phyloP scores from a whole-genome alignment of 768 basidiomycete genomes.

The Mrakia gelida region DNA sequence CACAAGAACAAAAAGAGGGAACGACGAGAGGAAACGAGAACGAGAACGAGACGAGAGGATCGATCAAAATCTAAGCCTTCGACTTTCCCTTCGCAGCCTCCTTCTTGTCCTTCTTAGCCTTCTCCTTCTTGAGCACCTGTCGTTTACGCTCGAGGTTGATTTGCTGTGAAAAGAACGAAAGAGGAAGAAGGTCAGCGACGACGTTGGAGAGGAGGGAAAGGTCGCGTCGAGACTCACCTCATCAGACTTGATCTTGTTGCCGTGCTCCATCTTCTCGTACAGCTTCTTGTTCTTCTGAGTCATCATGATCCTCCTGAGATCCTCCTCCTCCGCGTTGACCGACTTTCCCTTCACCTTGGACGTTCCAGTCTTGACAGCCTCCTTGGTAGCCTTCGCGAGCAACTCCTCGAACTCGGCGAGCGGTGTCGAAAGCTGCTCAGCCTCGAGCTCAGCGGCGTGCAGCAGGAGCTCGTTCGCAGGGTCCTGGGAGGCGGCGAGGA shows the following conservation, averaged over 20 bases:
- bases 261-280: slow-evolving; percentile 88
- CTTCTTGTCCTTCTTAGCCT: slow-evolving; percentile 45
- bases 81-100: slow-evolving; percentile 18
- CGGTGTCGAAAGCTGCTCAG: slow-evolving; percentile 81
- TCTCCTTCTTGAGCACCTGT: slow-evolving; percentile 55
- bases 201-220: background rate
- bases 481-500: slow-evolving; percentile 46
- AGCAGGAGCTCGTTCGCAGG: slow-evolving; percentile 63
- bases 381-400: slow-evolving; percentile 55
- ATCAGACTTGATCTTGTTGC: slow-evolving; percentile 65
- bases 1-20: background rate
- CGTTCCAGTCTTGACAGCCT: slow-evolving; percentile 27
- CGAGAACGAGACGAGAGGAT: background rate
- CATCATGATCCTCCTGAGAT: slow-evolving; percentile 98
- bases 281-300: slow-evolving; percentile 90
- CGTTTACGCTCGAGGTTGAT: slow-evolving; percentile 59
- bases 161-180: slow-evolving; percentile 49
- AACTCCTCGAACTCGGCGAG: slow-evolving; percentile 72
- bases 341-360: slow-evolving; percentile 30
- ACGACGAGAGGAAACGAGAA: background rate
- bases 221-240: slow-evolving; percentile 59
- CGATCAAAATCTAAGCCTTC: slow-evolving; percentile 12
- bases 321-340: slow-evolving; percentile 46
- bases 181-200: background rate
- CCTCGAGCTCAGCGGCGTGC: slow-evolving; percentile 83